Evolutionary conservation across 148 eudicot species (phyloP).

Genomic region (Nepenthes mirabilis): DNA sequence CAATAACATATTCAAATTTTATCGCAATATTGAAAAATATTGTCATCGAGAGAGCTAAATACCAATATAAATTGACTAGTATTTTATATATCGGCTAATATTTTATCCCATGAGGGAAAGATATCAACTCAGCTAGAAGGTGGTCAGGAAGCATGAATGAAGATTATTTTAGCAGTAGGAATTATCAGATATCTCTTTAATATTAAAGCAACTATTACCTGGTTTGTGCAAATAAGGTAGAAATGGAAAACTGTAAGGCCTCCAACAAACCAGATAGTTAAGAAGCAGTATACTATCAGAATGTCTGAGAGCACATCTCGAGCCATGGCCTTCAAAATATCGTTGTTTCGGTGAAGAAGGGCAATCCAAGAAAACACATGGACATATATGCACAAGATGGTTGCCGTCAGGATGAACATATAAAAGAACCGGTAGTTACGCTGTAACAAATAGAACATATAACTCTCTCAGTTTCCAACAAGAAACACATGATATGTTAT

Average conservation of each 20-base stretch:
- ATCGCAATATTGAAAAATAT: no score
- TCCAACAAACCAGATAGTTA: conserved; percentile 86
- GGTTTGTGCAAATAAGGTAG: conserved; percentile 74
- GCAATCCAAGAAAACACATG: conserved; percentile 62
- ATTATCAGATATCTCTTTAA: background rate
- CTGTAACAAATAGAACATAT: conserved; percentile 40
- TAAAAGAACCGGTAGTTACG: conserved; percentile 81
- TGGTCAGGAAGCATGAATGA: background rate
- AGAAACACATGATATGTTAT: background rate
- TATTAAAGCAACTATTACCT: conserved; percentile 31
- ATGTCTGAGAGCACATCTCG: conserved; percentile 47
- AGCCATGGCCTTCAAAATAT: conserved; percentile 46
- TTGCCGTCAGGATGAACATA: conserved; percentile 68
- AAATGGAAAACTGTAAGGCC: conserved; percentile 75
- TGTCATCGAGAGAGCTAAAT: no score
- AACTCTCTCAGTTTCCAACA: conserved; percentile 2
- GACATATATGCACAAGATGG: conserved; percentile 68
- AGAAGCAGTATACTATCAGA: conserved; percentile 73
- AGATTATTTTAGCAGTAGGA: background rate
- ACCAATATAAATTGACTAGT: no score
- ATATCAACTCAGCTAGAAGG: background rate
- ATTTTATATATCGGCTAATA: no score
- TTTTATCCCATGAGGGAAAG: background rate
- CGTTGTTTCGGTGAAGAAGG: conserved; percentile 23
- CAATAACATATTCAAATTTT: no score